Evolutionary conservation across 768 basidiomycete species (phyloP), one percentile per base, ranked within the genome.

Genomic region (Mycena indigotica): DNA sequence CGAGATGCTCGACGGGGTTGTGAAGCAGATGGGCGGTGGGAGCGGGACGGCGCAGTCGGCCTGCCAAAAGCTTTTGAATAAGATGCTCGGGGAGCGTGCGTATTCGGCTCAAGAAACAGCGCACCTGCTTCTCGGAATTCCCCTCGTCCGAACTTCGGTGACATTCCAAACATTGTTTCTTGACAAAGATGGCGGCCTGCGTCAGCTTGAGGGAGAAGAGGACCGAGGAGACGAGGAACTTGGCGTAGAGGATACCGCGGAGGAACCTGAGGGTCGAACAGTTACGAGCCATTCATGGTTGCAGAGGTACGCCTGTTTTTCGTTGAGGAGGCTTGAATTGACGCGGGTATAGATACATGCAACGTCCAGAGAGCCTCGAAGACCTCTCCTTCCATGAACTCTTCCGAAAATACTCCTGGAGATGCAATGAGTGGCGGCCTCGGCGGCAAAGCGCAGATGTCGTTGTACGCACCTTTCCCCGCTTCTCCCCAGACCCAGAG

Each of bases 91-190:
- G 12, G 67, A 68, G 39, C 51, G 62, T 4, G 57, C 64, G 0
- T 64, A 65, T 29, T 63, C 64, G 16, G 64, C 66, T 5, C 66
- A 69, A 51, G 62, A 69, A 41, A 64, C 60, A 0, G 66, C 64
- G 1, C 66, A 69, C 46, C 17, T 69, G 13, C 51, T 68, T 2
- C 57, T 68, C 6, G 61, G 64, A 3, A 63, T 65, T 24, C 66
- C 66, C 3, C 35, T 69, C 1, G 57, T 67, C 5, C 62, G 55
- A 2, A 48, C 62, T 8, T 35, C 32, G 8, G 51, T 50, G 0
- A 38, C 51, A 1, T 57, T 65, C 26, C 65, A 66, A 25, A 62
- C 65, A 2, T 54, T 67, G 2, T 17, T 50, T 28, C 38, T 66
- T 6, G 38, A 29, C 2, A 23, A 26, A 10, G 61, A 66, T 13